Conservation (phyloP, 768 basidiomycete genomes). For the Sarcodon aspratus region DNA sequence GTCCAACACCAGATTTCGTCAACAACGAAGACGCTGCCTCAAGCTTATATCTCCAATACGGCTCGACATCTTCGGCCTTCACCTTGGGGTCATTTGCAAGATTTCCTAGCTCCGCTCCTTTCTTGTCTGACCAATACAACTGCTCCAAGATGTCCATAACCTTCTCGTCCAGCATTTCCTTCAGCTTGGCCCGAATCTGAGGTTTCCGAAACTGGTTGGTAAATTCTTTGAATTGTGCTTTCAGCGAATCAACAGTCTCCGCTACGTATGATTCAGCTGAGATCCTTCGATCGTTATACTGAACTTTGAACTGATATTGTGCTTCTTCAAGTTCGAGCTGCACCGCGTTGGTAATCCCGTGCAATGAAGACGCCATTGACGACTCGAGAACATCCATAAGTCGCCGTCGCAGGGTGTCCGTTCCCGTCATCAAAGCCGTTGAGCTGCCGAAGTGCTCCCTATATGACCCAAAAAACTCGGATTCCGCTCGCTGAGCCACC, state of each 20-base stretch:
- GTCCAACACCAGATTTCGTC: slow-evolving; percentile 92
- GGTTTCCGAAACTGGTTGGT: slow-evolving; percentile 83
- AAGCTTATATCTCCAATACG: slow-evolving; percentile 94
- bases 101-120: slow-evolving; percentile 59
- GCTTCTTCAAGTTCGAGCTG: slow-evolving; percentile 96
- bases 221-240: slow-evolving; percentile 79
- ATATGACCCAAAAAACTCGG: slow-evolving; percentile 57
- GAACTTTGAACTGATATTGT: slow-evolving; percentile 97
- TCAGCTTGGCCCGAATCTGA: slow-evolving; percentile 79
- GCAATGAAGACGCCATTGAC: slow-evolving; percentile 92
- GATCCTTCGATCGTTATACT: slow-evolving; percentile 92
- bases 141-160: slow-evolving; percentile 96
- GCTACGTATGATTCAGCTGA: slow-evolving; percentile 96
- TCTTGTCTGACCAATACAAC: slow-evolving; percentile 93
- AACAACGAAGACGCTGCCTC: slow-evolving; percentile 88
- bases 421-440: slow-evolving; percentile 77
- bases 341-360: slow-evolving; percentile 94
- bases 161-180: slow-evolving; percentile 88
- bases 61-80: slow-evolving; percentile 66
- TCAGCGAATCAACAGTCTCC: slow-evolving; percentile 90
- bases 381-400: slow-evolving; percentile 98
- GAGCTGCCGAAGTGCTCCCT: slow-evolving; percentile 42
- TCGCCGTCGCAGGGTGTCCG: slow-evolving; percentile 77
- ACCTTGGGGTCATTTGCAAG: slow-evolving; percentile 63
- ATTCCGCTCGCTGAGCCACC: slow-evolving; percentile 45